Base-by-base conservation (phyloP, 2,329 filamentous ascomycete genomes). In the Xylariales sp. region DNA sequence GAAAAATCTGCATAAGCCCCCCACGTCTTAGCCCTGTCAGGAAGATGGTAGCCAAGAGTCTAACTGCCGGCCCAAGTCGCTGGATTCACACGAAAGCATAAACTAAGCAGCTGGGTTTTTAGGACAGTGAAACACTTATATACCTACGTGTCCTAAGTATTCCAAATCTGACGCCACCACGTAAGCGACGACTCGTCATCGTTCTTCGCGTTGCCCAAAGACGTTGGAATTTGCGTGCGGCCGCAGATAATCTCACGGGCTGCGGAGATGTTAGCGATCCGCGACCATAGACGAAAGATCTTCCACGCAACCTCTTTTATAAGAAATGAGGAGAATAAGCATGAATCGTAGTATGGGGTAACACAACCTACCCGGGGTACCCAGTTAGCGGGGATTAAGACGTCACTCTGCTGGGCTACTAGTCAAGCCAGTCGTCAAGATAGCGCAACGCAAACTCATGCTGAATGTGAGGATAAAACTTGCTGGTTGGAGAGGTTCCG, bases 21-120 rank as follows among this genome's bases (percentile, higher is more conserved):
- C 54, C 39, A 56, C 54, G 39, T 3, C 32, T 9, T 8, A 30
- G 50, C 30, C 14, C 36, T n/a, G 46, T 52, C 59, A 28, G 48
- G 34, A 23, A 55, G 34, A 23, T 23, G 12, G 49, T n/a, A 45
- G 64, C 60, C 65, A 60, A 60, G 61, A 12, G 39, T 30, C 7
- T 12, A 64, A 64, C 48, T 67, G 46, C 65, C 65, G 65, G 57
- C 61, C 65, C 65, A 54, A 50, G 50, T 50, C 45, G 30, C 43
- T 61, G 65, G 60, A 43, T 57, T 23, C 14, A 28, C 23, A 57
- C 2, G 30, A 36, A 39, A 23, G 48, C 52, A 53, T 57, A 43
- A 34, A 56, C 36, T 48, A 57, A 52, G 23, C 43, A 39, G 45
- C 43, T 36, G 34, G 52, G 28, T 62, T 46, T 23, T 53, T 18